These are phyloP conservation scores for Hortiboletus flavorubellus DNA, from an alignment of 768 basidiomycete genomes.

Conservation along the genomic window DNA sequence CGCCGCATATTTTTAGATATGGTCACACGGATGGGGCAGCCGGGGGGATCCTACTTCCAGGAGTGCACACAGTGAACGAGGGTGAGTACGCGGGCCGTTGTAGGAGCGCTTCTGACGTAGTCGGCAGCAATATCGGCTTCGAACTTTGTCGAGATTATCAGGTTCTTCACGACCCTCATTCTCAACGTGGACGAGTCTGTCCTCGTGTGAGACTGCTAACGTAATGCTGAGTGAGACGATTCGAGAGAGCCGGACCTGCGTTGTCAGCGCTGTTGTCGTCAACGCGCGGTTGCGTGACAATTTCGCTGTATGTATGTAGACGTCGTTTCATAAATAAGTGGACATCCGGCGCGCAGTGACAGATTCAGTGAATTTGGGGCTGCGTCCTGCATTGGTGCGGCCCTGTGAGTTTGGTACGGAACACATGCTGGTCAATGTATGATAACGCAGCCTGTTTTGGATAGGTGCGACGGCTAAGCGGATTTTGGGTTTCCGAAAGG, in stretches of 20 bases:
- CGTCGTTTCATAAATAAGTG: background rate
- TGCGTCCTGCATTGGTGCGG: background rate
- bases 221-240: background rate
- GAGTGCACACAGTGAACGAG: slow-evolving; percentile 74
- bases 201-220: background rate
- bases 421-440: too few species aligned
- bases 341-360: background rate
- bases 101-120: background rate
- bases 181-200: slow-evolving; percentile 62
- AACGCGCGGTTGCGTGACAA: background rate
- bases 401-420: background rate
- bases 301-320: background rate
- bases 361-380: too few species aligned
- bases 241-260: background rate
- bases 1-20: slow-evolving; percentile 69
- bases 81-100: slow-evolving; percentile 36
- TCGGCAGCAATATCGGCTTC: slow-evolving; percentile 41
- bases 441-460: too few species aligned
- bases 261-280: background rate
- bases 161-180: slow-evolving; percentile 63
- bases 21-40: slow-evolving; percentile 33
- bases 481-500: background rate
- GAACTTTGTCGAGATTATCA: slow-evolving; percentile 58
- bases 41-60: slow-evolving; percentile 31
- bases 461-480: background rate